A percentile compares a stretch with the other conserved stretches of the same genome.
Conservation (phyloP, 83 land plant genomes). For the Picea engelmannii region DNA sequence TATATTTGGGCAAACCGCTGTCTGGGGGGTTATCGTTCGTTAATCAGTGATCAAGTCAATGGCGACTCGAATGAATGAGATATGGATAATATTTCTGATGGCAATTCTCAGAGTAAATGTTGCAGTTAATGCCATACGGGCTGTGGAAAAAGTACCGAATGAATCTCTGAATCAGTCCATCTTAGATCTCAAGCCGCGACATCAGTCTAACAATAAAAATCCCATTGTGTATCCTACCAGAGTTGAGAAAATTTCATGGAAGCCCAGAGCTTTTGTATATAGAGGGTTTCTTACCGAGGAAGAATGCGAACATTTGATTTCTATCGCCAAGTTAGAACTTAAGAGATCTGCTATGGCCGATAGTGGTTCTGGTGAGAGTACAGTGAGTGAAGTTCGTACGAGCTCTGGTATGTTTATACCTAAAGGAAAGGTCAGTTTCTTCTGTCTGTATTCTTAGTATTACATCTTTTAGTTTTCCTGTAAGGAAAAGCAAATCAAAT, state of each 20-base stretch:
- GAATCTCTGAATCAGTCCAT: background rate
- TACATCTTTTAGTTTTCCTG: background rate
- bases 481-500: background rate
- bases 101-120: background rate
- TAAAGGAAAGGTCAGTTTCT: slow-evolving; percentile 65
- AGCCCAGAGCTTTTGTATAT: slow-evolving; percentile 84
- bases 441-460: background rate
- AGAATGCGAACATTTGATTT: slow-evolving; percentile 83
- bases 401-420: slow-evolving; percentile 86
- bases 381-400: slow-evolving; percentile 77
- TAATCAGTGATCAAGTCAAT: background rate
- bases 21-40: no score
- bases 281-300: slow-evolving; percentile 73
- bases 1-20: no score
- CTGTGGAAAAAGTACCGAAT: background rate
- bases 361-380: slow-evolving; percentile 75
- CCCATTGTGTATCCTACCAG: slow-evolving; percentile 38
- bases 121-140: background rate
- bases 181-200: background rate
- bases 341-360: slow-evolving; percentile 85
- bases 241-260: slow-evolving; percentile 57
- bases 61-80: background rate
- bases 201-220: background rate
- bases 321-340: slow-evolving; percentile 70
- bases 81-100: background rate